phyloP scores from a whole-genome alignment of 2,329 filamentous ascomycete species.

The Clarireedia paspali region DNA sequence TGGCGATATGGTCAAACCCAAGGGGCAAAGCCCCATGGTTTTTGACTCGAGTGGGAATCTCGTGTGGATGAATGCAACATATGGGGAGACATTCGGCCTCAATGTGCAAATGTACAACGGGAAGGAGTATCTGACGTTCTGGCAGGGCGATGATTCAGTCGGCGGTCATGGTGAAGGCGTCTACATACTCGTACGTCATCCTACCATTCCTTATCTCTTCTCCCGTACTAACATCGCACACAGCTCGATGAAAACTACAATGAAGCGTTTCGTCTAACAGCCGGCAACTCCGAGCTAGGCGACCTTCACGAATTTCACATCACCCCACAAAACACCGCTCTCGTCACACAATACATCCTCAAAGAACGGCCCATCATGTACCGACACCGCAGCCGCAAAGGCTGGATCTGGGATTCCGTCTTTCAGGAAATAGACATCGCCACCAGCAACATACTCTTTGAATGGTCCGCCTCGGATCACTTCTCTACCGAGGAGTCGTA shows the following conservation, averaged over 20 bases:
- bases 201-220: neutral
- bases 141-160: slow-evolving; percentile 31
- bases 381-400: neutral
- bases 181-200: neutral
- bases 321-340: slow-evolving; percentile 34
- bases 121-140: slow-evolving; percentile 40
- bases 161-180: neutral
- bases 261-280: slow-evolving; percentile 13
- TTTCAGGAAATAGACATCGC: neutral
- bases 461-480: neutral
- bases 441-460: neutral
- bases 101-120: slow-evolving; percentile 34
- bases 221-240: neutral
- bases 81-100: slow-evolving; percentile 10
- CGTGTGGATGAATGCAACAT: slow-evolving; percentile 15
- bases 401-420: neutral
- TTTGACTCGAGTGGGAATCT: slow-evolving; percentile 12
- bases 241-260: neutral
- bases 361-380: slow-evolving; percentile 31
- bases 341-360: slow-evolving; percentile 35
- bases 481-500: neutral
- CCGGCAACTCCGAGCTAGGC: slow-evolving; percentile 35
- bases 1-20: slow-evolving; percentile 10
- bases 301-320: slow-evolving; percentile 40
- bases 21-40: slow-evolving; percentile 16